Percentiles rank a stretch among this genome's conserved stretches.
Evolutionary conservation across 176 grass and related monocot species (phyloP).

Genomic region (Saccharum officinarum): DNA sequence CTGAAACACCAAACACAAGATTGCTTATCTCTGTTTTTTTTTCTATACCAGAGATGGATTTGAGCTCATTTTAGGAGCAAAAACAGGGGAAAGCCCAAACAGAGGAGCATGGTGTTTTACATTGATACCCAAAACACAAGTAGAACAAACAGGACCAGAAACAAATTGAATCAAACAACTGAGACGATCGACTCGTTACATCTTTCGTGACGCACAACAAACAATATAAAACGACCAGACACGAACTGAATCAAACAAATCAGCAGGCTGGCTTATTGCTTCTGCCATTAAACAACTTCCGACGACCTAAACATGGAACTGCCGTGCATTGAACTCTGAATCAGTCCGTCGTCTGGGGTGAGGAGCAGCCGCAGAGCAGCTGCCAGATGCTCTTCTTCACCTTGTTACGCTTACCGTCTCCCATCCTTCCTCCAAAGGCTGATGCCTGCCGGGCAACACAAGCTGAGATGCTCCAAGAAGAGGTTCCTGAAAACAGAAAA

Average conservation of each 20-base stretch:
- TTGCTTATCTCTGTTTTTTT: no score
- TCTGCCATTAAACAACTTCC: no score
- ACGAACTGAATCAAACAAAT: neutral
- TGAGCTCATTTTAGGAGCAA: neutral
- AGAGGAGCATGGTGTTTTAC: neutral
- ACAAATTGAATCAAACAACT: slow-evolving; percentile 28
- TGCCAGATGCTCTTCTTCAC: slow-evolving; percentile 61
- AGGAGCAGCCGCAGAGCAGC: slow-evolving; percentile 27
- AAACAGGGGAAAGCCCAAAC: neutral
- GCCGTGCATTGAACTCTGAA: neutral
- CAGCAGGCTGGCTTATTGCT: neutral
- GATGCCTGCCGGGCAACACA: neutral
- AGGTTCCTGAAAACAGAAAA: neutral
- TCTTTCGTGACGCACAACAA: neutral
- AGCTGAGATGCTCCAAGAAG: slow-evolving; percentile 5
- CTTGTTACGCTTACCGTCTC: slow-evolving; percentile 13
- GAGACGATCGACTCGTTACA: neutral
- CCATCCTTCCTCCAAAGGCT: slow-evolving; percentile 28
- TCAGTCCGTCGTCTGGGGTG: slow-evolving; percentile 17
- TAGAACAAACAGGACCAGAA: neutral
- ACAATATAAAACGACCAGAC: neutral
- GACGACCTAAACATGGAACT: no score
- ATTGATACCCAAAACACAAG: neutral
- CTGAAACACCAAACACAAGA: no score
- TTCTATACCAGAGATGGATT: no score